These are phyloP conservation scores for Trypanosoma boissoni DNA, from an alignment of 208 protist species.

Conservation along the genomic window DNA sequence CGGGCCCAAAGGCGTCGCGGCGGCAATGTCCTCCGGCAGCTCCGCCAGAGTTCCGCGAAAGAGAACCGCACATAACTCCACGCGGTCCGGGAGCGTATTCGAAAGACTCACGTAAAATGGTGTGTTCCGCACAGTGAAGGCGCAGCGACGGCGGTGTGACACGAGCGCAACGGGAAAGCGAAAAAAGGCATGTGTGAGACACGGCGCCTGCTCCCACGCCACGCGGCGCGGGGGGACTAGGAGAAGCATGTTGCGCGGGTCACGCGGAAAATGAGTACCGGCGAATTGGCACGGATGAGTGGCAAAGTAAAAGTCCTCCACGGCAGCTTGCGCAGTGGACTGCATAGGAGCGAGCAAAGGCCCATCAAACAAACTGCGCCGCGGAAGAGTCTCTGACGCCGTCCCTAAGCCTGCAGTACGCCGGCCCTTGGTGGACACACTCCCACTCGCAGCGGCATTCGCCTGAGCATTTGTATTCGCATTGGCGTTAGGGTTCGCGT, in stretches of 20 bases:
- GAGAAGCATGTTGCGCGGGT: slow-evolving; percentile 40
- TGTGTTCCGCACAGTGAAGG: slow-evolving; percentile 42
- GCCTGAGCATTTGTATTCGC: no score
- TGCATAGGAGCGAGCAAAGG: slow-evolving; percentile 7
- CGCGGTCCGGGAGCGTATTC: slow-evolving; percentile 45
- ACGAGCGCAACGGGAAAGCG: slow-evolving; percentile 36
- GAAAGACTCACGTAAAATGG: slow-evolving; percentile 66
- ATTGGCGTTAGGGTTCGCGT: no score
- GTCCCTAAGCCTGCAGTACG: no score
- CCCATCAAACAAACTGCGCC: slow-evolving; percentile 13
- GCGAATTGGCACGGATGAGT: slow-evolving; percentile 56
- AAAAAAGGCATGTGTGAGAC: slow-evolving; percentile 66
- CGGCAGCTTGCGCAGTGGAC: neutral
- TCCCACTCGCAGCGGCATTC: no score
- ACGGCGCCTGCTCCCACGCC: slow-evolving; percentile 53
- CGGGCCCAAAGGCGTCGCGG: slow-evolving; percentile 32
- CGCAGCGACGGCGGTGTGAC: slow-evolving; percentile 46
- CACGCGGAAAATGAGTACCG: slow-evolving; percentile 54
- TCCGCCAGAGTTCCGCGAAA: slow-evolving; percentile 55
- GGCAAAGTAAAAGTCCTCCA: slow-evolving; percentile 77
- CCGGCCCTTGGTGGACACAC: no score
- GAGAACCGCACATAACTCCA: slow-evolving; percentile 77
- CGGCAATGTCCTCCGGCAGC: slow-evolving; percentile 42
- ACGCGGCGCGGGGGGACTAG: slow-evolving; percentile 26
- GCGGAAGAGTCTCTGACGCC: slow-evolving; percentile 1